A percentile compares a stretch with the other conserved stretches of the same genome.
These are phyloP conservation scores for Euphorbia neoarborescens DNA, from an alignment of 441 rosid species.

Conservation along the genomic window DNA sequence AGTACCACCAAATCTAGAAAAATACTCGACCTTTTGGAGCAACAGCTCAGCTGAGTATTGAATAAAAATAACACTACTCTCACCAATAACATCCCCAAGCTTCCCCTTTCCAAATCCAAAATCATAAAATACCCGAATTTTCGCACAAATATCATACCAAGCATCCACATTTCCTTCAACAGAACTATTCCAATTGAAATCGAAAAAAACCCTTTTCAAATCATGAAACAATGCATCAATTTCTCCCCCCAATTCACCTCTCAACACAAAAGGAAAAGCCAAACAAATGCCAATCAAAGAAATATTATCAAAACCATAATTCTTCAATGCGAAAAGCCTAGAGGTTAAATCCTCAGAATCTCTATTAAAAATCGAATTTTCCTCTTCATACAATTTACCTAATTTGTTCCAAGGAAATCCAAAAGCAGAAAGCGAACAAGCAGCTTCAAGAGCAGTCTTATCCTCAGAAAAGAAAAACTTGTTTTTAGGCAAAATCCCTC, in stretches of 20 bases:
- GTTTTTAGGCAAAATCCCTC: constrained; percentile 31
- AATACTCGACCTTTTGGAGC: constrained; percentile 30
- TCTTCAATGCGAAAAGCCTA: constrained; percentile 33
- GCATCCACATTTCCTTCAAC: constrained; percentile 42
- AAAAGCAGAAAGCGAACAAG: constrained; percentile 39
- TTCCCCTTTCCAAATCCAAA: constrained; percentile 38
- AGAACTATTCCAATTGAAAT: constrained; percentile 29
- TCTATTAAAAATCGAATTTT: constrained; percentile 35
- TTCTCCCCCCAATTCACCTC: constrained; percentile 28
- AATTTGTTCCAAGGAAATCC: constrained; percentile 70
- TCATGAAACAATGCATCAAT: constrained; percentile 30
- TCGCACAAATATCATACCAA: constrained; percentile 40
- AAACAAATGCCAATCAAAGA: constrained; percentile 48
- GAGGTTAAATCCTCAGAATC: constrained; percentile 27
- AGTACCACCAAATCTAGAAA: constrained; percentile 40
- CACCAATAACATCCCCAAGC: constrained; percentile 41
- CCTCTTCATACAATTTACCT: constrained; percentile 48
- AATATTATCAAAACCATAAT: constrained; percentile 31
- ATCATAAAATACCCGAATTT: constrained; percentile 41
- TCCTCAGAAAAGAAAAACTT: constrained; percentile 59
- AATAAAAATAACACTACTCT: constrained; percentile 31
- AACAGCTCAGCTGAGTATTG: constrained; percentile 33
- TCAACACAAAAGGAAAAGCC: constrained; percentile 45
- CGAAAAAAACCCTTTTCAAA: constrained; percentile 38
- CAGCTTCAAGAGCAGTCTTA: constrained; percentile 30